Conservation (phyloP, 2,329 filamentous ascomycete species). For the Hysterium pulicare region DNA sequence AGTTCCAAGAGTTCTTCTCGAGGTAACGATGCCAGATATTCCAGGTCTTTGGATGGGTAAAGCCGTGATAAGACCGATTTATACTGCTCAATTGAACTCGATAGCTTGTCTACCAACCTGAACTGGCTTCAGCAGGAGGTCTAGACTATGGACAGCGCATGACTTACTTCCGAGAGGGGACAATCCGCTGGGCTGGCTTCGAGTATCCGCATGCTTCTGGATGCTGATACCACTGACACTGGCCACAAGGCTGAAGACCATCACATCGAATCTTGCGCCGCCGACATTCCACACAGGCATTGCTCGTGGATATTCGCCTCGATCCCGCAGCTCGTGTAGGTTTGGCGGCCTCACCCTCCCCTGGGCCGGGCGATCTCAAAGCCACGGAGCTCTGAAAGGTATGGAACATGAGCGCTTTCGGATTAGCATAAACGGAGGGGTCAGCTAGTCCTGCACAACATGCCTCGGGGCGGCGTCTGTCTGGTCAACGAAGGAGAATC, state of each 20-base stretch:
- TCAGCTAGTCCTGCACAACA: slow-evolving; percentile 3
- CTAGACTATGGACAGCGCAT: background rate
- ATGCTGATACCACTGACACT: slow-evolving; percentile 77
- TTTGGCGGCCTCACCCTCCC: slow-evolving; percentile 31
- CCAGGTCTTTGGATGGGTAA: slow-evolving; percentile 42
- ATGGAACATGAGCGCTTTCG: slow-evolving; percentile 39
- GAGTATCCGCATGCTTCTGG: slow-evolving; percentile 77
- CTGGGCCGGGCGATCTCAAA: slow-evolving; percentile 29
- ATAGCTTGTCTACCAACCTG: slow-evolving; percentile 57
- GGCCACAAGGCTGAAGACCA: slow-evolving; percentile 75
- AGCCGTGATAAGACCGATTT: slow-evolving; percentile 42
- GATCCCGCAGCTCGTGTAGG: slow-evolving; percentile 35
- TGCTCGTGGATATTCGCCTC: slow-evolving; percentile 47
- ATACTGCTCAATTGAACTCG: slow-evolving; percentile 48
- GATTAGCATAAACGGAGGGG: slow-evolving; percentile 1
- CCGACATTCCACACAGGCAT: slow-evolving; percentile 74
- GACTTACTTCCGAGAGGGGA: slow-evolving; percentile 72
- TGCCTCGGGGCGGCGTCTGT: background rate
- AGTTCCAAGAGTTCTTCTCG: slow-evolving; percentile 46
- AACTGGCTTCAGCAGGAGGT: slow-evolving; percentile 53
- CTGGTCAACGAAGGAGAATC: background rate
- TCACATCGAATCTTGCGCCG: slow-evolving; percentile 81
- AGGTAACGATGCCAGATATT: slow-evolving; percentile 37
- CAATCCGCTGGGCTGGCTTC: slow-evolving; percentile 72
- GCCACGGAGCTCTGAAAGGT: slow-evolving; percentile 41